A percentile compares a stretch with the other conserved stretches of the same genome.
Evolutionary conservation across 495 filamentous ascomycete species (phyloP).

Genomic region (Echria macrotheca): DNA sequence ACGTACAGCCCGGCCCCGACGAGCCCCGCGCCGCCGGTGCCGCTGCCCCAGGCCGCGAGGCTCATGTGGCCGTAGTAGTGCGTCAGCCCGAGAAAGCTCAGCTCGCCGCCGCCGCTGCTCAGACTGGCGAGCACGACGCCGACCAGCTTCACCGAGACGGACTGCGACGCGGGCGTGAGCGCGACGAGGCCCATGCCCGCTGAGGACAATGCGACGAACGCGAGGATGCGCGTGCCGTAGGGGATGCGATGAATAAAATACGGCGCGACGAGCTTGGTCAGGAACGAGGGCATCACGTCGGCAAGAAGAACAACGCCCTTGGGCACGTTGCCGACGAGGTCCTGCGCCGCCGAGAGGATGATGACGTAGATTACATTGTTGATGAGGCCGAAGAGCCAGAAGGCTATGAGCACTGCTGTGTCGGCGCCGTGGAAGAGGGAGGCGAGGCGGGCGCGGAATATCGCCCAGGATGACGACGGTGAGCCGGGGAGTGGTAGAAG

Average conservation of each 20-base stretch:
- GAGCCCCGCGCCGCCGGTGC: slow-evolving; percentile 85
- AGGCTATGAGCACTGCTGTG: slow-evolving; percentile 68
- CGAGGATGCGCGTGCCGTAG: slow-evolving; percentile 66
- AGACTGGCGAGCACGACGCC: slow-evolving; percentile 84
- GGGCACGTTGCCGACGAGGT: slow-evolving; percentile 86
- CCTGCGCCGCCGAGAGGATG: slow-evolving; percentile 90
- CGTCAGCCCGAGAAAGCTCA: slow-evolving; percentile 84
- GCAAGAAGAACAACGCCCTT: slow-evolving; percentile 91
- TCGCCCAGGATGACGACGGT: slow-evolving; percentile 67
- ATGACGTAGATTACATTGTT: slow-evolving; percentile 99
- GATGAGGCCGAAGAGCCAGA: slow-evolving; percentile 91
- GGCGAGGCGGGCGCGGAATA: slow-evolving; percentile 60
- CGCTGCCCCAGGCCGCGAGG: slow-evolving; percentile 86
- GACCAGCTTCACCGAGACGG: slow-evolving; percentile 67
- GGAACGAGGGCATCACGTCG: slow-evolving; percentile 83
- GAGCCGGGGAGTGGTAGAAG: slow-evolving; percentile 67
- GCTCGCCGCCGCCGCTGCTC: slow-evolving; percentile 76
- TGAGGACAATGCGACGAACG: slow-evolving; percentile 66
- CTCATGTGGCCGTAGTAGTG: slow-evolving; percentile 92
- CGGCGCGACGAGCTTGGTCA: slow-evolving; percentile 80
- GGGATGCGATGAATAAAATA: slow-evolving; percentile 89
- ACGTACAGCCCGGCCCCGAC: slow-evolving; percentile 85
- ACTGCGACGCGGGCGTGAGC: slow-evolving; percentile 58
- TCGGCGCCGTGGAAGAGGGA: slow-evolving; percentile 63
- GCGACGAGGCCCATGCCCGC: slow-evolving; percentile 86